These are phyloP conservation scores for Aspergillus brasiliensis DNA, from an alignment of 2,329 filamentous ascomycete genomes.

Conservation along the genomic window DNA sequence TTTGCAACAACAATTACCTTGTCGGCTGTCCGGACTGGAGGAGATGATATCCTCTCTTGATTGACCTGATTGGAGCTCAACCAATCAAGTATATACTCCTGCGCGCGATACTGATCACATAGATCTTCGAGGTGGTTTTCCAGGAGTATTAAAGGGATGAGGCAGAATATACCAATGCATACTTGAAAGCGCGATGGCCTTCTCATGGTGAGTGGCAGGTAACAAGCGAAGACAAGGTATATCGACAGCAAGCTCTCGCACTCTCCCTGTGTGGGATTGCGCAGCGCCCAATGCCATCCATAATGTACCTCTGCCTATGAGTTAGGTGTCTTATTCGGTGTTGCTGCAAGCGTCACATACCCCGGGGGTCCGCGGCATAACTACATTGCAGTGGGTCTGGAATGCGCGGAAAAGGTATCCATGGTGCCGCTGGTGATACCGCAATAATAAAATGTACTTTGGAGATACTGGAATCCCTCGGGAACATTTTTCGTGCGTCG, in stretches of 20 bases:
- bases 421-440: too few relatives aligned
- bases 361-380: too few relatives aligned
- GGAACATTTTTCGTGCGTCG: neutral
- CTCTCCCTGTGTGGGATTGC: neutral
- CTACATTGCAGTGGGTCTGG: too few relatives aligned
- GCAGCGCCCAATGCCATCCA: too few relatives aligned
- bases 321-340: too few relatives aligned
- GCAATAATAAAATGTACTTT: too few relatives aligned
- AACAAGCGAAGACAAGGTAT: neutral
- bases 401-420: too few relatives aligned
- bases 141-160: slow-evolving; percentile 33
- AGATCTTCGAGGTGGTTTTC: slow-evolving; percentile 35
- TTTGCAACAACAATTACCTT: slow-evolving; percentile 51
- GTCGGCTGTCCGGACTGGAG: slow-evolving; percentile 26
- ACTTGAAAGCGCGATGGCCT: slow-evolving; percentile 30
- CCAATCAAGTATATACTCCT: slow-evolving; percentile 37
- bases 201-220: slow-evolving; percentile 29
- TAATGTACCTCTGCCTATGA: too few relatives aligned
- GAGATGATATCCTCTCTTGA: neutral
- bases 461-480: too few relatives aligned
- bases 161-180: slow-evolving; percentile 25
- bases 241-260: neutral
- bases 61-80: slow-evolving; percentile 22
- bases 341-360: too few relatives aligned
- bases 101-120: slow-evolving; percentile 39